These are phyloP conservation scores for Pythium graminicola DNA, from an alignment of 352 stramenopile genomes.

Conservation along the genomic window DNA sequence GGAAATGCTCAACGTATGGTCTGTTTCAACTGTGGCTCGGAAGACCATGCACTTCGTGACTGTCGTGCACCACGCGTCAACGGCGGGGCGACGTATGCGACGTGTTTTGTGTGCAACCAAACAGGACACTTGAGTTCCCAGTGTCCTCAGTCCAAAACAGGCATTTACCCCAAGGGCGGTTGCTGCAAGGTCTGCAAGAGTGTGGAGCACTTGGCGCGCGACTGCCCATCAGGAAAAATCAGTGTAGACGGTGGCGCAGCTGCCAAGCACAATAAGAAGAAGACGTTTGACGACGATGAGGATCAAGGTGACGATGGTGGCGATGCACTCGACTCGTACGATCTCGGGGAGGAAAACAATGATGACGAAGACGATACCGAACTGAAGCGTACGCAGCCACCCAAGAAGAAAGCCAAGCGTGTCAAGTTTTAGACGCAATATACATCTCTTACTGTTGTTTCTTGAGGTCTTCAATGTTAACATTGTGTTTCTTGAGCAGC, in stretches of 20 bases:
- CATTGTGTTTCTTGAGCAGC: conserved; percentile 71
- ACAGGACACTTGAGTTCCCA: conserved; percentile 82
- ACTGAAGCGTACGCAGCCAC: conserved; percentile 17
- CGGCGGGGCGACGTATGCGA: conserved; percentile 61
- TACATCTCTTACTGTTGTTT: conserved; percentile 29
- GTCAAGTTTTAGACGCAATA: conserved; percentile 20
- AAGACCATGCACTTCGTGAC: conserved; percentile 61
- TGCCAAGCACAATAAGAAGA: conserved; percentile 71
- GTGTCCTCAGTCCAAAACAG: conserved; percentile 81
- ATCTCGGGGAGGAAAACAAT: conserved; percentile 31
- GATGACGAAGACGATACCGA: conserved; percentile 22
- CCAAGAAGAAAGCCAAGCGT: conserved; percentile 15
- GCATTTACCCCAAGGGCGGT: conserved; percentile 85
- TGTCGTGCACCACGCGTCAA: conserved; percentile 60
- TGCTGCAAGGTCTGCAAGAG: conserved; percentile 87
- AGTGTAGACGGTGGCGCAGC: conserved; percentile 45
- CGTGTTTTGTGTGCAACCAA: conserved; percentile 85
- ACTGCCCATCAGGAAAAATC: conserved; percentile 76
- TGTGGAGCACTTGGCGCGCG: conserved; percentile 71
- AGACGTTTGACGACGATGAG: conserved; percentile 61
- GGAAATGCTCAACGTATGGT: conserved; percentile 30
- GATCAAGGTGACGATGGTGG: conserved; percentile 38
- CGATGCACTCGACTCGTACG: conserved; percentile 49
- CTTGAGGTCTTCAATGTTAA: conserved; percentile 53
- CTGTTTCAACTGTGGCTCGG: conserved; percentile 85